Conservation (phyloP, 352 stramenopile species). For the Globisporangium parvum region DNA sequence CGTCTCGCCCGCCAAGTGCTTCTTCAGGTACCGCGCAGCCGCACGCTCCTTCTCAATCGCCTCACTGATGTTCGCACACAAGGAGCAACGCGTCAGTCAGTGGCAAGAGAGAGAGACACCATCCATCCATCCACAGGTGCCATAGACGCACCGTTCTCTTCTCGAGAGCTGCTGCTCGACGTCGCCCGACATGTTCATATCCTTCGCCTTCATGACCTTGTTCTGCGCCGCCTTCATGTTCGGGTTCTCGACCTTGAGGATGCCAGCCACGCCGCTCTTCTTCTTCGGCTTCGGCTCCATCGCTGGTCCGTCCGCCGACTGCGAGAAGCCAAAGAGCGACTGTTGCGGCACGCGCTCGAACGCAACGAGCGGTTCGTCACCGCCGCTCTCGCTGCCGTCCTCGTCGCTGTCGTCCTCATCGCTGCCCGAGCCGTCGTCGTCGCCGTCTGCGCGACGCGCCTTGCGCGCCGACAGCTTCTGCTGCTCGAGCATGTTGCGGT, state of each 20-base stretch:
- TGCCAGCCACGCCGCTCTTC: slow-evolving; percentile 54
- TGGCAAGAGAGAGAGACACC: not conserved
- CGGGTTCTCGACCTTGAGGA: slow-evolving; percentile 82
- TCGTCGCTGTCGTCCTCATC: slow-evolving; percentile 51
- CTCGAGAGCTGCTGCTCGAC: slow-evolving; percentile 71
- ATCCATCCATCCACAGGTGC: not conserved
- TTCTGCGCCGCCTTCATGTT: slow-evolving; percentile 61
- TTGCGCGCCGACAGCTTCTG: slow-evolving; percentile 65
- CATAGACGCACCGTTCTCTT: slow-evolving; percentile 52
- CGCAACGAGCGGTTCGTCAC: slow-evolving; percentile 44
- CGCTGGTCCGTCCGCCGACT: slow-evolving; percentile 44
- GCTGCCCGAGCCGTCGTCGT: not conserved
- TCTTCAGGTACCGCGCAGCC: slow-evolving; percentile 74
- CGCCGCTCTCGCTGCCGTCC: slow-evolving; percentile 27
- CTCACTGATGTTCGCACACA: slow-evolving; percentile 27
- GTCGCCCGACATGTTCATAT: slow-evolving; percentile 44
- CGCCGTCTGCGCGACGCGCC: slow-evolving; percentile 46
- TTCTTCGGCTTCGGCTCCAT: slow-evolving; percentile 67
- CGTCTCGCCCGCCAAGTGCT: slow-evolving; percentile 80
- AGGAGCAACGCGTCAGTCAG: not conserved
- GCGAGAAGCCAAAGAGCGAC: slow-evolving; percentile 63
- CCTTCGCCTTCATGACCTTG: slow-evolving; percentile 87
- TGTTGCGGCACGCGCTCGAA: slow-evolving; percentile 78
- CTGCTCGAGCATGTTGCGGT: slow-evolving; percentile 69
- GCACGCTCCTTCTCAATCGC: slow-evolving; percentile 81